These are phyloP conservation scores for Trichomonas vaginalis DNA, from an alignment of 208 protist species.

Conservation along the genomic window DNA sequence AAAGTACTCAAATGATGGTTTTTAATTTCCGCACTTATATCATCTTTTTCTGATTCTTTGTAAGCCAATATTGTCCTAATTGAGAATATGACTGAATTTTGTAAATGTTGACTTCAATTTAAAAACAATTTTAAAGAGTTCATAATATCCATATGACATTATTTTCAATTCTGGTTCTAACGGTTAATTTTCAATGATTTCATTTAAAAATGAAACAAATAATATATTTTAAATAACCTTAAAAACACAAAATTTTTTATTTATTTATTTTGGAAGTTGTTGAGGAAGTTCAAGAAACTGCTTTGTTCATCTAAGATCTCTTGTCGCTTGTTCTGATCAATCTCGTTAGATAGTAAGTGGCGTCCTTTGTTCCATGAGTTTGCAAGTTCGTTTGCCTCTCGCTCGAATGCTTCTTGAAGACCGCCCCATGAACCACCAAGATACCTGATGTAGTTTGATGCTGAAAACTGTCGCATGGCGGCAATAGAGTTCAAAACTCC, in stretches of 20 bases:
- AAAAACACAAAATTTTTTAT: background rate
- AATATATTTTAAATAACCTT: too few relatives aligned
- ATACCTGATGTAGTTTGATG: background rate
- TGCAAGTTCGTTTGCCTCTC: background rate
- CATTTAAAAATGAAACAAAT: too few relatives aligned
- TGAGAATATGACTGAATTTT: too few relatives aligned
- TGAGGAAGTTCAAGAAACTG: background rate
- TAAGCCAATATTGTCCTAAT: too few relatives aligned
- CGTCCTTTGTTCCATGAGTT: background rate
- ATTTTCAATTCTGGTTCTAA: too few relatives aligned
- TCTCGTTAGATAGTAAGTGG: background rate
- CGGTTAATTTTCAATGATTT: too few relatives aligned
- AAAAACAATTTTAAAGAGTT: too few relatives aligned
- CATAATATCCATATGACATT: too few relatives aligned
- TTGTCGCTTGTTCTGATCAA: background rate
- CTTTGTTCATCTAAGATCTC: background rate
- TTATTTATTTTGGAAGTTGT: background rate
- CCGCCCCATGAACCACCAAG: background rate
- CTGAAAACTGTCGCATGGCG: background rate
- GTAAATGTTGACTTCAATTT: too few relatives aligned
- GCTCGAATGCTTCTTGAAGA: background rate
- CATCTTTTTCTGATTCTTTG: too few relatives aligned
- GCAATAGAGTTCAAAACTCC: background rate
- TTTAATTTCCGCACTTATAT: too few relatives aligned
- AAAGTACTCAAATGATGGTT: too few relatives aligned